Base-by-base conservation (phyloP, 371 early-diverging fungal genomes). In the Polyrhizophydium stewartii region DNA sequence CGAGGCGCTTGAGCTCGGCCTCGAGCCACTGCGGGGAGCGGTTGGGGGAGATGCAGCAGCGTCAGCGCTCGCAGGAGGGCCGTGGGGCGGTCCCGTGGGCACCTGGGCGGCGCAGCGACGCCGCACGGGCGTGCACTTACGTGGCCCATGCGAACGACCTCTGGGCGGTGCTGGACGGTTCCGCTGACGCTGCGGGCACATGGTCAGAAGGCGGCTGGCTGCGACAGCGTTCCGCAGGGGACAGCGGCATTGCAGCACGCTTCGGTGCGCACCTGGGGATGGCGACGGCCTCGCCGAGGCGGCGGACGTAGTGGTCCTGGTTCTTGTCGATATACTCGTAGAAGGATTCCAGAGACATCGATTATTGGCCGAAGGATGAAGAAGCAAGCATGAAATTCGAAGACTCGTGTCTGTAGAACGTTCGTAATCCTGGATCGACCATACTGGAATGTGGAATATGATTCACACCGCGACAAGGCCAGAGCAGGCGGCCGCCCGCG, bases 61-160 rank as follows among this genome's bases (percentile, higher is more conserved):
- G 45, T 19, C 16, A 40, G 16, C 17, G 19, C 7, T 10, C 55
- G 0, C n/a, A n/a, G n/a, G n/a, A n/a, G n/a, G n/a, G n/a, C n/a
- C n/a, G n/a, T n/a, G n/a, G n/a, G n/a, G n/a, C n/a, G n/a, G n/a
- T n/a, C n/a, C n/a, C n/a, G n/a, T n/a, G n/a, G n/a, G n/a, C n/a
- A n/a, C n/a, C n/a, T n/a, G n/a, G n/a, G 58, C 43, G 27, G n/a
- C 40, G 1, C 21, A 17, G 51, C 21, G 51, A 2, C 19, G 31
- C 24, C 6, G 16, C 38, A 21, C 24, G 30, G 30, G 50, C 30
- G 24, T 38, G 9, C 46, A 43, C 55, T 31, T 45, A 69, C 69
- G 49, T 89, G 86, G 55, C 91, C 92, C 96, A 96, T 97, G 32
- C 83, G 78, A 64, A 92, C 78, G 28, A 96, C 96, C n/a, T 93